Evolutionary conservation across 176 grass and related monocot genomes (phyloP), one percentile per base, ranked within the genome.

Genomic region (Urochloa ruziziensis): DNA sequence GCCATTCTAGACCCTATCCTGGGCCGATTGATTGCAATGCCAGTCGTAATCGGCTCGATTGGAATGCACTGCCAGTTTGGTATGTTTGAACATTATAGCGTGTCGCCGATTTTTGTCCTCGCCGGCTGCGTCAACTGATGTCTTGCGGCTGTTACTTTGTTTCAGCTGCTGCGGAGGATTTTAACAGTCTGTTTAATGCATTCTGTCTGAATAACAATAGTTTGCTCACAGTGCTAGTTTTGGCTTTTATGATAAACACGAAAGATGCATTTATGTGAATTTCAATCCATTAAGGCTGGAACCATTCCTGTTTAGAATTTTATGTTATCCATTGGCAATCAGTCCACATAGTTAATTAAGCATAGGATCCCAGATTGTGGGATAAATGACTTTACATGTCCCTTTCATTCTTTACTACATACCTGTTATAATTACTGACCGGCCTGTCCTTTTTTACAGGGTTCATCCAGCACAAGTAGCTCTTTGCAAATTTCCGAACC

Each of bases 381-480:
- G 30, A 28, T 15, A 60, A 58, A 67, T 17, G 9, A 34, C 23
- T 64, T 61, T 10, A 70, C 21, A 58, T 15, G 30, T 69, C 39
- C 11, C 7, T 68, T 58, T 9, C 36, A 67, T n/a, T 33, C 37
- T 74, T 39, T 39, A 39, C 37, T 4, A 0, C 11, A n/a, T 44
- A 23, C 1, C 16, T 43, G 44, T 17, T 32, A 68, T 51, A 46
- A 17, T 46, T 64, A 54, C 27, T 75, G 33, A 6, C 49, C 56
- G 25, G 12, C 39, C 62, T 53, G 33, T 53, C 25, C 24, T 74
- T 33, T 86, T 85, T 59, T 80, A 69, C 70, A 94, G 86, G 86
- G 51, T 73, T 75, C 86, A 84, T 86, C 86, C 16, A 89, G 80
- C 67, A 75, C 75, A 74, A 83, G 39, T 61, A 40, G 43, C 61